phyloP scores from a whole-genome alignment of 2,329 filamentous ascomycete species.

The Aspergillus transmontanensis region DNA sequence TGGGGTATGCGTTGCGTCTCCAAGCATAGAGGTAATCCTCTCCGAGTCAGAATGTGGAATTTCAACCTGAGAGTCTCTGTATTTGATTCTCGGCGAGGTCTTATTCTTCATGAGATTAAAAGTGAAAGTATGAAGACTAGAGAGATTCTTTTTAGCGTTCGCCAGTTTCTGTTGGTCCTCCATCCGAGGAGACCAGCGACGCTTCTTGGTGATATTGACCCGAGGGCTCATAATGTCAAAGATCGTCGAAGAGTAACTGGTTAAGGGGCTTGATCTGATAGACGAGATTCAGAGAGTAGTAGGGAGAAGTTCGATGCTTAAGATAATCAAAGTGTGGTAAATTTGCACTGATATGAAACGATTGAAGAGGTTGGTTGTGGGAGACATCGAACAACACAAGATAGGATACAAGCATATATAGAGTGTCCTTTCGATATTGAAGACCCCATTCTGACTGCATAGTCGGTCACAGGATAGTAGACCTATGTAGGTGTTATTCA shows the following conservation, averaged over 20 bases:
- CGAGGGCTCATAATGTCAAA: neutral
- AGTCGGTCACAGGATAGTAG: neutral
- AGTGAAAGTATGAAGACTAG: neutral
- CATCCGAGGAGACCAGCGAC: neutral
- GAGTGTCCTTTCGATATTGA: neutral
- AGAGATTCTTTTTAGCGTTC: neutral
- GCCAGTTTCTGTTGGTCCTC: neutral
- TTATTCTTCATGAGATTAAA: neutral
- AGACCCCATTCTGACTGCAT: neutral
- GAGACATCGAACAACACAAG: neutral
- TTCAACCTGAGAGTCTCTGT: neutral
- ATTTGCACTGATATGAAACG: neutral
- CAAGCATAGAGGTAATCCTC: neutral
- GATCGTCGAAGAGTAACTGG: neutral
- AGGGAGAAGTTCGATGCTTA: neutral
- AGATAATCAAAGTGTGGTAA: neutral
- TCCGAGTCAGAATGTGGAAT: neutral
- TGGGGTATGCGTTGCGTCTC: neutral
- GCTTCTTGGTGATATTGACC: neutral
- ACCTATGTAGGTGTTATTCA: neutral
- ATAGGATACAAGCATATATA: neutral
- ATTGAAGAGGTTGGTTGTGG: neutral
- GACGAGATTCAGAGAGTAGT: neutral
- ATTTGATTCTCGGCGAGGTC: neutral
- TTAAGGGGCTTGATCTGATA: neutral